A percentile compares a stretch with the other conserved stretches of the same genome.
phyloP scores from a whole-genome alignment of 2,329 filamentous ascomycete genomes.

The Fusarium solani-melongenae region DNA sequence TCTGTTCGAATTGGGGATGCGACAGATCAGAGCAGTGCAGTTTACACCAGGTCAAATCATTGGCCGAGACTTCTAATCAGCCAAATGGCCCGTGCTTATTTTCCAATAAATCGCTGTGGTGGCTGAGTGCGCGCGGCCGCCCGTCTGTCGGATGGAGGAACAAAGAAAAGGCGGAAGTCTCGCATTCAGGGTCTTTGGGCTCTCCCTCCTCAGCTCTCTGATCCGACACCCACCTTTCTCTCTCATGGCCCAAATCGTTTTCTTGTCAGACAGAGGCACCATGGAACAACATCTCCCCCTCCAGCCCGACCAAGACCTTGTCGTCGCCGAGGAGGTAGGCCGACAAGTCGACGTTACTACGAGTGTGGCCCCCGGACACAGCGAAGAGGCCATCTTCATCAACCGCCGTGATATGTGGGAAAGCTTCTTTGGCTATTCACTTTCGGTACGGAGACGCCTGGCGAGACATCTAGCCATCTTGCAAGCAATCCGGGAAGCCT shows the following conservation, averaged over 20 bases:
- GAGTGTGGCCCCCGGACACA: neutral
- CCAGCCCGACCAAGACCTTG: neutral
- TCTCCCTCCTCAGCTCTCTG: neutral
- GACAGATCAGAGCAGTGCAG: neutral
- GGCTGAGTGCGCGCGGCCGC: neutral
- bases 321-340: neutral
- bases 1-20: neutral
- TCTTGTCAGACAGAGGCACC: neutral
- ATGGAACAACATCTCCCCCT: neutral
- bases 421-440: neutral
- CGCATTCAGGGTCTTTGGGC: neutral
- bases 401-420: neutral
- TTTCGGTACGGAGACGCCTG: neutral
- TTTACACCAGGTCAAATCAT: neutral
- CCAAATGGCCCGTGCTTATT: neutral
- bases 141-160: neutral
- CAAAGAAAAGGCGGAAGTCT: neutral
- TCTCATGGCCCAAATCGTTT: neutral
- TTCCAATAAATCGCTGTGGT: neutral
- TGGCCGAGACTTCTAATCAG: neutral
- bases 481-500: neutral
- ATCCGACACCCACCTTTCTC: neutral
- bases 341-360: neutral
- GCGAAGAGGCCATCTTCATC: neutral
- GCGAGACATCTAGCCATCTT: neutral